Base-by-base conservation (phyloP, 306 rosid species). In the Vigna unguiculata region DNA sequence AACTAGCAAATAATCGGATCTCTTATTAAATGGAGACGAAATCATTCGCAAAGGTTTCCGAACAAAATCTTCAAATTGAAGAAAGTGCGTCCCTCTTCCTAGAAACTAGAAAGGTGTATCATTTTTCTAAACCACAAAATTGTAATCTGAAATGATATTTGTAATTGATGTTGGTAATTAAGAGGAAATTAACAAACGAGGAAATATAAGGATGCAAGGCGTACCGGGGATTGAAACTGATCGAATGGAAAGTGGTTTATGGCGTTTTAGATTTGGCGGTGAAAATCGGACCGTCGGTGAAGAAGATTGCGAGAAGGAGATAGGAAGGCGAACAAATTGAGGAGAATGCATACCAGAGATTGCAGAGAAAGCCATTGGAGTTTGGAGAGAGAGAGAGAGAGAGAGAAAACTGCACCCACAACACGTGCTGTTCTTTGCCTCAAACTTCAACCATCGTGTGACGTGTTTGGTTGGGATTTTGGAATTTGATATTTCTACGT, bases 331-430 rank as follows among this genome's bases (percentile, higher is more conserved):
- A 58, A 91, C 82, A 55, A 85, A 41, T 22, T 78, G 84, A 34
- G 93, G 83, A 69, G 65, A 78, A 63, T 61, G 77, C 73, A 71
- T 17, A 2, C 10, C 5, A 1, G 87, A 3, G 41, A 74, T 64
- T 61, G 87, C 88, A 80, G 93, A 88, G 89, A 88, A 87, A 69
- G 96, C 98, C 93, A 91, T 93, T 4, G 83, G 5, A 46, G 64
- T 5, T 7, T 24, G 0, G 79, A 51, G 25, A 46, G 22, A 30
- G 10, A 40, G 7, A 43, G 55, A 5, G 22, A n/a, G 38, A 59
- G 58, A 52, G 9, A 36, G 40, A 36, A 36, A 54, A 32, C 4
- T 10, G 0, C 19, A 24, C 11, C 6, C 40, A 58, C 38, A 25
- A 30, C 9, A 59, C 19, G 17, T 46, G 14, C 16, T 13, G 24